Conservation (phyloP, 352 stramenopile genomes). For the Thalassiosira tumida region DNA sequence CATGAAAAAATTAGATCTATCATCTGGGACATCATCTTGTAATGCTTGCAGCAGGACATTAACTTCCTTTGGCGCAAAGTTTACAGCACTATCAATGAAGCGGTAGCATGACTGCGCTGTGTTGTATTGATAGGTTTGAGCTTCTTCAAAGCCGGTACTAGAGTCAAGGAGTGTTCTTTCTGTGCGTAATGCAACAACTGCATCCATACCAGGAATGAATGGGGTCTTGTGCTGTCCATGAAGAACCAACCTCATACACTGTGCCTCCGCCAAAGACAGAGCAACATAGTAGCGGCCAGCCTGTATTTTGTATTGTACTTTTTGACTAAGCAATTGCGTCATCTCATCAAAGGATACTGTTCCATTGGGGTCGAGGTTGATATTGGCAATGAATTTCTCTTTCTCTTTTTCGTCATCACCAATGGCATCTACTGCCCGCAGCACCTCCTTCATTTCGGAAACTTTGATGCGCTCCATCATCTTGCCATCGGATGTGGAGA, state of each 20-base stretch:
- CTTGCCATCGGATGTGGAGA: constrained; percentile 91
- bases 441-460: constrained; percentile 91
- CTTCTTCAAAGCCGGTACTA: constrained; percentile 90
- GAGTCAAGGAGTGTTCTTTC: constrained; percentile 91
- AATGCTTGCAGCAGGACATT: constrained; percentile 93
- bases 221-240: constrained; percentile 91
- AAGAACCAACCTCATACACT: constrained; percentile 97
- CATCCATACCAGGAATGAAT: constrained; percentile 89
- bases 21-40: constrained; percentile 90
- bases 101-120: constrained; percentile 93
- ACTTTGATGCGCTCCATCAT: constrained; percentile 91
- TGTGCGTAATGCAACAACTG: constrained; percentile 90
- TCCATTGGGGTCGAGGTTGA: constrained; percentile 87
- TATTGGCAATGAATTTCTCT: constrained; percentile 90
- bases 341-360: constrained; percentile 91
- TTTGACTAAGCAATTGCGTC: constrained; percentile 90
- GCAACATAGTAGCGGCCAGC: constrained; percentile 94
- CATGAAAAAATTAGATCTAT: constrained; percentile 92
- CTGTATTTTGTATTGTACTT: constrained; percentile 92
- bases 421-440: constrained; percentile 92
- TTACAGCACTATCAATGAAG: constrained; percentile 99
- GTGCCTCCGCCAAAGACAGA: constrained; percentile 97
- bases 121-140: constrained; percentile 91
- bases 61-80: constrained; percentile 96
- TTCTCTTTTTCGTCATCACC: constrained; percentile 91